Evolutionary conservation across 805 yeast genomes (phyloP).

Genomic region (Saturnispora halmiae): DNA sequence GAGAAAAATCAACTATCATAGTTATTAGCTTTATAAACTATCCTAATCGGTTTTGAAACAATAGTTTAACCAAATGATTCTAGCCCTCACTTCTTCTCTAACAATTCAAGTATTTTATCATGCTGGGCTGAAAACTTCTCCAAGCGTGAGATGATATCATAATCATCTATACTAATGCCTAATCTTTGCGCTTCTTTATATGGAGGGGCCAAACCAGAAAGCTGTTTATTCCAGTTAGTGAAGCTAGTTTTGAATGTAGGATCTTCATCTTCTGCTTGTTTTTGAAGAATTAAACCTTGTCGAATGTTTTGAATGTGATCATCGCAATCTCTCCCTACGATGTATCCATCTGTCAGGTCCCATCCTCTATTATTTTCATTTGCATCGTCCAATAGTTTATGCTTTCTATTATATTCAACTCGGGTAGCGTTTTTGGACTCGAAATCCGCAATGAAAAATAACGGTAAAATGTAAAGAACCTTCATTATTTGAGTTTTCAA

Average conservation of each 20-base stretch:
- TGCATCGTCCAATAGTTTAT: constrained; percentile 64
- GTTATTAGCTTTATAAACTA: no score
- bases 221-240: constrained; percentile 40
- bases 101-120: constrained; percentile 13
- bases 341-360: constrained; percentile 74
- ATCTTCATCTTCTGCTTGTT: constrained; percentile 57
- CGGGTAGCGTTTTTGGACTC: constrained; percentile 64
- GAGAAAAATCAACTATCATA: no score
- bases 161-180: constrained; percentile 60
- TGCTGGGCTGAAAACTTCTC: constrained; percentile 34
- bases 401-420: constrained; percentile 59
- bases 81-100: not conserved
- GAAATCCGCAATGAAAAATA: constrained; percentile 48
- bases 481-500: constrained; percentile 53
- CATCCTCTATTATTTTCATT: constrained; percentile 71
- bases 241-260: constrained; percentile 53
- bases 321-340: constrained; percentile 27
- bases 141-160: constrained; percentile 43
- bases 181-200: constrained; percentile 43
- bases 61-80: no score
- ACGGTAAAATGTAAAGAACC: constrained; percentile 57
- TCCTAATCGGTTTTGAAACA: no score
- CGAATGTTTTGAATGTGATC: constrained; percentile 25
- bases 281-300: constrained; percentile 40
- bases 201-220: constrained; percentile 48